Evolutionary conservation across 202 grass and related monocot species (phyloP).

Genomic region (Carex sylvatica): DNA sequence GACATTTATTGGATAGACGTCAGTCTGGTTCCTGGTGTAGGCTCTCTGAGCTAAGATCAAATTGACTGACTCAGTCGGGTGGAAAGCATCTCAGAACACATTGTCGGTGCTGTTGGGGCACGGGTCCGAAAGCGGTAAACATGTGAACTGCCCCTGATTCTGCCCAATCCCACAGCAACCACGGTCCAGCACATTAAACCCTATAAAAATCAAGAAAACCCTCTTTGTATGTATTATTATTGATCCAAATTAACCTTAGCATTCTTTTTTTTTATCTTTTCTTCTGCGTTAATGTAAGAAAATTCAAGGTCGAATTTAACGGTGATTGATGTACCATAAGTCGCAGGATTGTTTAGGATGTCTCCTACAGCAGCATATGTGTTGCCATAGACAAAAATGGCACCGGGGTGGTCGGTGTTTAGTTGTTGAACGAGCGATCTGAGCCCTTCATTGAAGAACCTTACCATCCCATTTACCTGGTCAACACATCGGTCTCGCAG

Average conservation of each 20-base stretch:
- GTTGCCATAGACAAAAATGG: conserved; percentile 35
- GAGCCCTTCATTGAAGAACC: conserved; percentile 37
- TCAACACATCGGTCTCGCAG: conserved; percentile 17
- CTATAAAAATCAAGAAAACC: conserved; percentile 6
- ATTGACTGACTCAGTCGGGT: conserved; percentile 44
- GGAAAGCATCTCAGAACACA: conserved; percentile 56
- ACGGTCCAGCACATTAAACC: conserved; percentile 29
- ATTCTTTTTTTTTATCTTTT: neutral
- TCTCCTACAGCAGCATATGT: conserved; percentile 25
- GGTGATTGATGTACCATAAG: conserved; percentile 14
- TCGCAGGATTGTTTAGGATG: conserved; percentile 23
- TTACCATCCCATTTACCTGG: conserved; percentile 35
- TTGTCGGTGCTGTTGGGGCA: conserved; percentile 22
- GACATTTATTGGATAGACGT: conserved; percentile 51
- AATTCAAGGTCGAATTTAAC: neutral
- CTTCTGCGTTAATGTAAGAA: neutral
- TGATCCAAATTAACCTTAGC: neutral
- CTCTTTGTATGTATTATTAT: neutral
- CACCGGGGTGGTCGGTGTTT: conserved; percentile 25
- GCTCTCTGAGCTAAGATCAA: conserved; percentile 36
- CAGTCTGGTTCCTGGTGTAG: conserved; percentile 35
- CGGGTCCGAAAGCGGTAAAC: conserved; percentile 26
- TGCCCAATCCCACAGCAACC: conserved; percentile 39
- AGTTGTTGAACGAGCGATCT: conserved; percentile 37
- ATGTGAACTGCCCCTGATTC: conserved; percentile 31